A percentile compares a stretch with the other conserved stretches of the same genome.
These are phyloP conservation scores for Oryza coarctata DNA, from an alignment of 176 grass and related monocot species.

Conservation along the genomic window DNA sequence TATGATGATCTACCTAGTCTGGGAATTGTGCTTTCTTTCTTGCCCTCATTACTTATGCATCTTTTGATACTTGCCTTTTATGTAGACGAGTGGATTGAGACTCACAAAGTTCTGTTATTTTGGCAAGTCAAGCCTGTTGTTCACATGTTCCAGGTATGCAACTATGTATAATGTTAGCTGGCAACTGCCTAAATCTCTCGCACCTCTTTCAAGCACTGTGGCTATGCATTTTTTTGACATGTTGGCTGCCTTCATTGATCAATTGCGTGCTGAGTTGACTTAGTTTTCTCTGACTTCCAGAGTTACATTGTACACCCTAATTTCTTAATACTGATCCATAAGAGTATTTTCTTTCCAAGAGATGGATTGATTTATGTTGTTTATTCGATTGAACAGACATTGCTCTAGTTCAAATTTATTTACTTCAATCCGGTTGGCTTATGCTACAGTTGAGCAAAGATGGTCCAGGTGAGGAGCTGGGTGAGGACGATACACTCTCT, in stretches of 20 bases:
- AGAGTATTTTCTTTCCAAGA: slow-evolving; percentile 3
- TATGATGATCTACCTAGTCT: slow-evolving; percentile 38
- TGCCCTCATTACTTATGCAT: neutral
- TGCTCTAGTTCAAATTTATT: slow-evolving; percentile 12
- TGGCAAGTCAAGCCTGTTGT: slow-evolving; percentile 97
- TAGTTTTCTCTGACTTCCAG: neutral
- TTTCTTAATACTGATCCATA: neutral
- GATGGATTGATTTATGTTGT: slow-evolving; percentile 7
- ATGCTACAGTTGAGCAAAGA: slow-evolving; percentile 83
- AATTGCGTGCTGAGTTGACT: neutral
- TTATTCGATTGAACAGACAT: neutral
- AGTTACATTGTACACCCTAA: slow-evolving; percentile 7
- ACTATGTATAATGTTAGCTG: neutral
- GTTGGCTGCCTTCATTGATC: slow-evolving; percentile 18
- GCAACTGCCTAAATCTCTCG: slow-evolving; percentile 6
- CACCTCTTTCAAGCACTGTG: neutral
- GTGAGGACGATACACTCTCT: slow-evolving; percentile 86
- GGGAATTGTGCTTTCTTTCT: slow-evolving; percentile 8
- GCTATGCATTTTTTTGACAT: neutral
- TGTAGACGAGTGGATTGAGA: slow-evolving; percentile 72
- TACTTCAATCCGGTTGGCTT: slow-evolving; percentile 29
- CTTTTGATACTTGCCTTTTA: slow-evolving; percentile 26
- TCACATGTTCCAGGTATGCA: slow-evolving; percentile 83
- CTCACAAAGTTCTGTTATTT: slow-evolving; percentile 84
- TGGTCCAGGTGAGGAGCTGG: slow-evolving; percentile 89